Evolutionary conservation across 1,284 basidiomycete genomes (phyloP).

Genomic region (Filobasidium uniguttulatum): DNA sequence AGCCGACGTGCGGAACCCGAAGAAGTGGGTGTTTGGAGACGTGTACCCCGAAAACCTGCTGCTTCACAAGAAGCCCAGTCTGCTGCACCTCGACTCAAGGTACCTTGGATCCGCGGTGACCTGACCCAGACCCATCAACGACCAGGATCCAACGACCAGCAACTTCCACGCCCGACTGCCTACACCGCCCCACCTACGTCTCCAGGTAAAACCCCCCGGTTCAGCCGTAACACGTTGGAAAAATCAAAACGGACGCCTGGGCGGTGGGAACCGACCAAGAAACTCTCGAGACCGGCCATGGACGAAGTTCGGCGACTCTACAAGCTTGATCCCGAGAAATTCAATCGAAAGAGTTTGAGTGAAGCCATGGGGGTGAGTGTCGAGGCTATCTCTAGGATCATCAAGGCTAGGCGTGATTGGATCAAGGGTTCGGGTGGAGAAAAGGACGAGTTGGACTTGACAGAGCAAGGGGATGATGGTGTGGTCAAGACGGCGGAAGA

Average conservation of each 20-base stretch:
- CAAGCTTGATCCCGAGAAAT: slow-evolving; percentile 51
- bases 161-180: too few relatives aligned
- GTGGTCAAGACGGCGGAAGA: not conserved
- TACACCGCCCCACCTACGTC: too few relatives aligned
- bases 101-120: too few relatives aligned
- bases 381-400: slow-evolving; percentile 71
- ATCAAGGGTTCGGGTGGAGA: not conserved
- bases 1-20: too few relatives aligned
- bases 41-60: too few relatives aligned
- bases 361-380: slow-evolving; percentile 68
- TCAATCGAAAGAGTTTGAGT: slow-evolving; percentile 57
- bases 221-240: too few relatives aligned
- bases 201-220: too few relatives aligned
- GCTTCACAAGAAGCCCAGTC: too few relatives aligned
- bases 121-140: too few relatives aligned
- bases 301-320: slow-evolving; percentile 63
- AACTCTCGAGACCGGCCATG: slow-evolving; percentile 83
- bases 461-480: not conserved
- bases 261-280: slow-evolving; percentile 66
- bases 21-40: too few relatives aligned
- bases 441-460: not conserved
- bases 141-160: too few relatives aligned
- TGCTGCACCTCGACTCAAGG: too few relatives aligned
- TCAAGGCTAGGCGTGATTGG: slow-evolving; percentile 46
- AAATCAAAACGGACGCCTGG: not conserved